Base-by-base conservation (phyloP, 345 rosid genomes). In the Eucalyptus polybractea region DNA sequence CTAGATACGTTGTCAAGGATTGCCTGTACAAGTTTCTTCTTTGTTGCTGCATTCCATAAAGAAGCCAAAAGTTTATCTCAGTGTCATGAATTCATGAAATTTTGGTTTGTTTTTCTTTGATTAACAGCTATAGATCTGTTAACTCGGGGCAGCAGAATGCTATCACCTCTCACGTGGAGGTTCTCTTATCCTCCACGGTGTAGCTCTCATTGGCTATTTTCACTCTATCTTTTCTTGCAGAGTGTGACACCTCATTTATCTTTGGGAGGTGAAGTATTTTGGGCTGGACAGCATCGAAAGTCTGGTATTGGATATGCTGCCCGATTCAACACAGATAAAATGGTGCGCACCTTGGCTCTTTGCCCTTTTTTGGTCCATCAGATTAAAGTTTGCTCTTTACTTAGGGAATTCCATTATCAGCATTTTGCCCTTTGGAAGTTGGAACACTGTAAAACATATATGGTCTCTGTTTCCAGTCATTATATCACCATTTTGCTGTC, bases 231-330 rank as follows among this genome's bases (percentile, higher is more conserved):
- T 7, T 88, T 91, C 88, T 89, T 92, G 93, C 94, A 98, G 99
- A 95, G 95, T 91, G 96, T 97, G 91, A 95, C 97, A 50, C 95
- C 91, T 29, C 92, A 92, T 90, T 86, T 98, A 86, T 95, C 99
- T 83, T 89, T 98, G 94, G 99, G 98, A 83, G 98, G 98, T 90
- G 99, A 98, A 93, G 94, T 94, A 88, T 97, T 98, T 91, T 98
- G 98, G 99, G 96, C 98, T 86, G 99, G 99, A 93, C 98, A 94
- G 90, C 99, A 96, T 91, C 93, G 97, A 50, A 98, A 96, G 93
- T 98, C 99, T 5, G 99, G 99, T 76, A 87, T 96, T 90, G 99
- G 99, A 89, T 98, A 97, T 92, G 99, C 98, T 91, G 98, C 95
- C 86, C 95, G 99, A 88, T 97, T 96, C 88, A 99, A 94, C 90